Evolutionary conservation across 2,329 filamentous ascomycete species (phyloP), one percentile per base, ranked within the genome.

Genomic region (Trichoderma oligosporum): DNA sequence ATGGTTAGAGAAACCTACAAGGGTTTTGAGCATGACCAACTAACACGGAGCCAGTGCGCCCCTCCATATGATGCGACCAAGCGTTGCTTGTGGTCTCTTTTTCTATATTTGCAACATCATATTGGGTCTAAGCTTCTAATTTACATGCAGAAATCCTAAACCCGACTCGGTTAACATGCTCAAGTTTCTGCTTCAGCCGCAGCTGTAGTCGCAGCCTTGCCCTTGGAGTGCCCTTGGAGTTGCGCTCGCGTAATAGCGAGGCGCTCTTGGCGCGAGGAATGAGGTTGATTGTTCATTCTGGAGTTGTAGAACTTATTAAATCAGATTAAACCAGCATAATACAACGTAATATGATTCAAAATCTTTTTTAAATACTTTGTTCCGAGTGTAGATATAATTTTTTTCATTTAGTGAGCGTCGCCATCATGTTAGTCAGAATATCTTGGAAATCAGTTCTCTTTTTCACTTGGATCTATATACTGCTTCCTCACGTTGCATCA

Each of bases 191-290:
- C 22, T 22, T 44, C 41, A 54, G 51, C 51, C 51, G 51, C 54
- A 54, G 25, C 25, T 7, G 24, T 41, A 14, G 42, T 45, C 38
- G 36, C 39, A 54, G 51, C 51, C 51, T 44, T 54, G 51, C 20
- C 51, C 38, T 7, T 20, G 2, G n/a, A 14, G 14, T 31, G 44
- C 44, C 20, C 51, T 46, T 7, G 33, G 2, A 24, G 20, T 24
- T 31, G 44, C 44, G 46, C 18, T 38, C 20, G 33, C 22, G 46
- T 31, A 56, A 38, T 39, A 29, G 20, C 14, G 45, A 48, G 22
- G 54, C 35, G 20, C 8, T 55, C n/a, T 49, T 42, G 35, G 35
- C 45, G 35, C 35, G 4, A 18, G 7, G 36, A 22, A 44, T 8
- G 22, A 20, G 49, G 39, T 31, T n/a, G n/a, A n/a, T n/a, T n/a